Evolutionary conservation across 345 rosid genomes (phyloP).

Genomic region (Moringa oleifera): DNA sequence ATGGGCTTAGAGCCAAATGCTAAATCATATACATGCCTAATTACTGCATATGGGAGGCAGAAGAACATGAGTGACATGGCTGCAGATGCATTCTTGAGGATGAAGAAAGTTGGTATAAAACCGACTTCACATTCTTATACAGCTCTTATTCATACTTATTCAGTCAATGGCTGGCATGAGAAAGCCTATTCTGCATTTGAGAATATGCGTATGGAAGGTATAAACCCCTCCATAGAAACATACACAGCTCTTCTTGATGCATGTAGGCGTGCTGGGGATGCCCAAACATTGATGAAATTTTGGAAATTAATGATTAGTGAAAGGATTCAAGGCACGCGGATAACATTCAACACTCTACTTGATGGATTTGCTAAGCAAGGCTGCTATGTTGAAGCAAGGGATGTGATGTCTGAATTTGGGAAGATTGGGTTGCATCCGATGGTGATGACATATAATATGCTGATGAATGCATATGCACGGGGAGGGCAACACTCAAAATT

Average conservation of each 20-base stretch:
- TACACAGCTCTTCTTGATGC: conserved; percentile 86
- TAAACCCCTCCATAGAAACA: conserved; percentile 75
- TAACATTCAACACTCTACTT: conserved; percentile 74
- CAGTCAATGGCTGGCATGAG: conserved; percentile 74
- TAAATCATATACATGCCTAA: conserved; percentile 67
- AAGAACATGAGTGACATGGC: conserved; percentile 82
- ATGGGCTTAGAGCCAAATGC: conserved; percentile 55
- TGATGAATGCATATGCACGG: conserved; percentile 87
- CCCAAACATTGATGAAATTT: conserved; percentile 47
- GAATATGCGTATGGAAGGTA: conserved; percentile 57
- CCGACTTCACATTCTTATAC: conserved; percentile 84
- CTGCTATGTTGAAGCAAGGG: conserved; percentile 72
- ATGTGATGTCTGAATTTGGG: conserved; percentile 66
- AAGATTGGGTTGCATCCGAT: conserved; percentile 73
- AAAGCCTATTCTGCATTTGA: conserved; percentile 65
- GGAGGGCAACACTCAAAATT: conserved; percentile 75
- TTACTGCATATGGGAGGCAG: conserved; percentile 76
- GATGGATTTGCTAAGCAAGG: conserved; percentile 97
- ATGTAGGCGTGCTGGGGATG: conserved; percentile 67
- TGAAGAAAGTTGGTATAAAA: conserved; percentile 64
- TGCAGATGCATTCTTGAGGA: conserved; percentile 64
- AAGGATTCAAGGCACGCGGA: conserved; percentile 57
- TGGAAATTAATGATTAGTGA: conserved; percentile 76
- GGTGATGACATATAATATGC: conserved; percentile 87
- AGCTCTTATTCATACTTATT: conserved; percentile 83